Conservation (phyloP, 192 early-diverging fungal genomes). For the Piromyces sp. region DNA sequence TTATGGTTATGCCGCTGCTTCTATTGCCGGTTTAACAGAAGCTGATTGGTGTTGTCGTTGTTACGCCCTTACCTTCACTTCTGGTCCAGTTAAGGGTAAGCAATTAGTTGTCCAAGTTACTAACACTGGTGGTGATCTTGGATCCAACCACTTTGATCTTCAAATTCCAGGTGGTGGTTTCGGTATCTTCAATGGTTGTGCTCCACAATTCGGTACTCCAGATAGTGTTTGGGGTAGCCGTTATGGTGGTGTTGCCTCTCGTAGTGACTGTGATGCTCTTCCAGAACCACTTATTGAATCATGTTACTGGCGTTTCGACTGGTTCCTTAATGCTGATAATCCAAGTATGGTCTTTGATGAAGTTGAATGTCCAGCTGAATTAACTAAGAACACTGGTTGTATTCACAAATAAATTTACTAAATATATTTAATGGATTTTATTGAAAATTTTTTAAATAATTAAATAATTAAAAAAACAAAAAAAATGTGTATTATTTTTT, state of each 20-base stretch:
- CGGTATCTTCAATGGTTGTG: slow-evolving; percentile 5
- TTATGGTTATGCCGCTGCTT: background rate
- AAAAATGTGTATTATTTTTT: too few species aligned
- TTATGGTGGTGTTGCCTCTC: slow-evolving; percentile 1
- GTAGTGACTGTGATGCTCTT: background rate
- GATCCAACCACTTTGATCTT: background rate
- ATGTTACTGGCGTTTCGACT: slow-evolving; percentile 1
- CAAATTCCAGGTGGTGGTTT: slow-evolving; percentile 4
- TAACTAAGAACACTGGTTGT: slow-evolving; percentile 1
- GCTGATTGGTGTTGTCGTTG: background rate
- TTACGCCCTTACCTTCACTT: slow-evolving; percentile 1
- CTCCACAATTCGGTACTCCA: background rate
- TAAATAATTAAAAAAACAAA: too few species aligned
- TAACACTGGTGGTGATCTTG: slow-evolving; percentile 2
- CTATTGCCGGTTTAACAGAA: background rate
- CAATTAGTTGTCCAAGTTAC: slow-evolving; percentile 3
- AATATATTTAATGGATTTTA: too few species aligned
- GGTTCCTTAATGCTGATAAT: slow-evolving; percentile 2
- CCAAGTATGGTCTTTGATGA: background rate
- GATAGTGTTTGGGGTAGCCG: slow-evolving; percentile 1
- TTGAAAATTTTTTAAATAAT: too few species aligned
- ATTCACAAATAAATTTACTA: background rate
- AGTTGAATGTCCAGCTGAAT: slow-evolving; percentile 1
- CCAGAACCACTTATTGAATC: background rate
- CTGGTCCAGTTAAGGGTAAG: background rate